phyloP scores from a whole-genome alignment of 176 grass and related monocot genomes.

The Carex littledalei region DNA sequence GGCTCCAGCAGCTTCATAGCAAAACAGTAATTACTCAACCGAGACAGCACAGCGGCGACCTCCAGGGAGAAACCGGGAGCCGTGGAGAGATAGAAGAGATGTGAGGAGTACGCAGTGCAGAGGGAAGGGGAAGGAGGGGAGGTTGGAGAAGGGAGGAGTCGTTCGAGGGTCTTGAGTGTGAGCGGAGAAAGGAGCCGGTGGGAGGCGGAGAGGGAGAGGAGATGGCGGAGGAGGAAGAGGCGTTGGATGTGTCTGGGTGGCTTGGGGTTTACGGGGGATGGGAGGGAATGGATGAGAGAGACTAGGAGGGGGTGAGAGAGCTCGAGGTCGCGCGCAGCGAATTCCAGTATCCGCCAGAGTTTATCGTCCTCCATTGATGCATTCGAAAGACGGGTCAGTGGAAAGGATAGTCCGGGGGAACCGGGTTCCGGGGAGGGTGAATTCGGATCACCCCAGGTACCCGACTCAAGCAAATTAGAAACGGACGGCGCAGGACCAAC shows the following conservation, averaged over 20 bases:
- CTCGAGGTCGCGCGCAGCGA: not conserved
- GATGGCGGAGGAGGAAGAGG: not conserved
- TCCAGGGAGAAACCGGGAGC: not conserved
- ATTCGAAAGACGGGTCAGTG: not conserved
- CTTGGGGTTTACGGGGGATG: not conserved
- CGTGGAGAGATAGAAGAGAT: slow-evolving; percentile 16
- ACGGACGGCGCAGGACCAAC: too few species aligned
- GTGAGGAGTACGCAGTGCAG: not conserved
- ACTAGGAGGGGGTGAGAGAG: not conserved
- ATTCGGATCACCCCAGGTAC: too few species aligned
- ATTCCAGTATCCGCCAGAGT: slow-evolving; percentile 5
- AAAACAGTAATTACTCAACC: not conserved
- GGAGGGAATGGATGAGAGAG: not conserved
- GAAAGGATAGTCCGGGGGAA: not conserved
- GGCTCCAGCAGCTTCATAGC: not conserved
- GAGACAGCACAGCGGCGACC: not conserved
- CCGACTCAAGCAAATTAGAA: too few species aligned
- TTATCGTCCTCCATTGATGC: slow-evolving; percentile 17
- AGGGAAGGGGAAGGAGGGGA: not conserved
- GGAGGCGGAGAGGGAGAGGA: not conserved
- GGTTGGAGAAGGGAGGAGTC: not conserved
- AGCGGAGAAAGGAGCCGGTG: not conserved
- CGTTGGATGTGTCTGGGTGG: not conserved
- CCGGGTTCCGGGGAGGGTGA: not conserved
- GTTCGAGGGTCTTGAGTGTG: slow-evolving; percentile 13